These are phyloP conservation scores for Plantago coronopus DNA, from an alignment of 305 asterid genomes.

Conservation along the genomic window DNA sequence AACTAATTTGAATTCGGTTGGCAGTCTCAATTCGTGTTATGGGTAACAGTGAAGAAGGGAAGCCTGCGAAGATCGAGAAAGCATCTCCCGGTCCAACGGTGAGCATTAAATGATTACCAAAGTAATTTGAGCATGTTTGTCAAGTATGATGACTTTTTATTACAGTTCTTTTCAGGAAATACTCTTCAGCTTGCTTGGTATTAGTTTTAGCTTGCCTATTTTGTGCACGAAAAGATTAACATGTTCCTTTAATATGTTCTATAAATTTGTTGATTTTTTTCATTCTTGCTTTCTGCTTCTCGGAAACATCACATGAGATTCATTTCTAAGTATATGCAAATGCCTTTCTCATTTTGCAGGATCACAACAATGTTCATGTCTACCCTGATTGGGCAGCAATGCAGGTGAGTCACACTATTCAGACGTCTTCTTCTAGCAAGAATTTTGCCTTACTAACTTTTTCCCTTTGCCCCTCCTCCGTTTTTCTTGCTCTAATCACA, in stretches of 20 bases:
- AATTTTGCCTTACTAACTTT: neutral
- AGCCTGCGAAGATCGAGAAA: conserved; percentile 61
- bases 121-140: conserved; percentile 6
- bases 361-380: conserved; percentile 56
- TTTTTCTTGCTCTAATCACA: neutral
- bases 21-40: conserved; percentile 24
- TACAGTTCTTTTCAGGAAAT: neutral
- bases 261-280: conserved; percentile 3
- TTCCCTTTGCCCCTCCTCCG: too few species aligned
- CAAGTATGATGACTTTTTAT: neutral
- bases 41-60: conserved; percentile 79
- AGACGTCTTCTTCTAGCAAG: neutral
- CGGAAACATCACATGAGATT: conserved; percentile 14
- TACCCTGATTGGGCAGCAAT: conserved; percentile 97
- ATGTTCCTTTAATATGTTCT: neutral
- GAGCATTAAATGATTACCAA: conserved; percentile 21
- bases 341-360: conserved; percentile 48
- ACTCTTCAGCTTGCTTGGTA: neutral
- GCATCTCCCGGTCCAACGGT: conserved; percentile 57
- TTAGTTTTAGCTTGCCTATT: conserved; percentile 5
- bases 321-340: conserved; percentile 25
- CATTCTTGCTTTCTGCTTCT: conserved; percentile 3
- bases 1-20: neutral
- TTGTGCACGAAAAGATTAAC: neutral
- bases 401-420: conserved; percentile 55